Evolutionary conservation across 2,329 filamentous ascomycete species (phyloP).

Genomic region (Pyrenochaeta sp.): DNA sequence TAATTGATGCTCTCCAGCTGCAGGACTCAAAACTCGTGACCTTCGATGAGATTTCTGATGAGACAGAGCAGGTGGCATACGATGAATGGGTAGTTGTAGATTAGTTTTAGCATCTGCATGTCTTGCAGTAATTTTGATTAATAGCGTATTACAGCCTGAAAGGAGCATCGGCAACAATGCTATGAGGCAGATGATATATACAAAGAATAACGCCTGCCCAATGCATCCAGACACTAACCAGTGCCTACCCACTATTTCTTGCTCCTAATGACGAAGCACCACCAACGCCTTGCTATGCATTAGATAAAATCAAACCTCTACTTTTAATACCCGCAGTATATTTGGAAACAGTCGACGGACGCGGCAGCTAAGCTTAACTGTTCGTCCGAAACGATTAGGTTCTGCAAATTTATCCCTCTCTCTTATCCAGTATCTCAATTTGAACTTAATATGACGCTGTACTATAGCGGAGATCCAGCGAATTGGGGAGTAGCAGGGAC

Average conservation of each 20-base stretch:
- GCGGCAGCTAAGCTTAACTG: too few relatives aligned
- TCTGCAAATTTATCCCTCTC: not conserved
- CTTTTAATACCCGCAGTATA: not conserved
- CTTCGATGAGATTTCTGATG: too few relatives aligned
- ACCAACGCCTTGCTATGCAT: slow-evolving; percentile 18
- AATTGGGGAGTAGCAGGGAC: slow-evolving; percentile 24
- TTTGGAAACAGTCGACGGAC: not conserved
- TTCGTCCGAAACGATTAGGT: not conserved
- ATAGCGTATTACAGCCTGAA: not conserved
- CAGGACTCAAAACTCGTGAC: too few relatives aligned
- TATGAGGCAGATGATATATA: not conserved
- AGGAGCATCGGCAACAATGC: not conserved
- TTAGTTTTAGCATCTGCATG: too few relatives aligned
- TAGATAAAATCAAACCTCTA: not conserved
- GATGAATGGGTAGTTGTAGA: too few relatives aligned
- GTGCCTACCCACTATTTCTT: not conserved
- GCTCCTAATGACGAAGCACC: not conserved
- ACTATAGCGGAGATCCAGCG: slow-evolving; percentile 15
- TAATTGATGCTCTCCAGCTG: too few relatives aligned
- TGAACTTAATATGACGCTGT: not conserved
- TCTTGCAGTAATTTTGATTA: not conserved
- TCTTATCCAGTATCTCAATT: not conserved
- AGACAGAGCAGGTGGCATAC: too few relatives aligned
- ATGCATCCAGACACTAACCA: not conserved
- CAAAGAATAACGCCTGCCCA: not conserved